Evolutionary conservation across 768 basidiomycete genomes (phyloP).

Genomic region (Pluteus cervinus): DNA sequence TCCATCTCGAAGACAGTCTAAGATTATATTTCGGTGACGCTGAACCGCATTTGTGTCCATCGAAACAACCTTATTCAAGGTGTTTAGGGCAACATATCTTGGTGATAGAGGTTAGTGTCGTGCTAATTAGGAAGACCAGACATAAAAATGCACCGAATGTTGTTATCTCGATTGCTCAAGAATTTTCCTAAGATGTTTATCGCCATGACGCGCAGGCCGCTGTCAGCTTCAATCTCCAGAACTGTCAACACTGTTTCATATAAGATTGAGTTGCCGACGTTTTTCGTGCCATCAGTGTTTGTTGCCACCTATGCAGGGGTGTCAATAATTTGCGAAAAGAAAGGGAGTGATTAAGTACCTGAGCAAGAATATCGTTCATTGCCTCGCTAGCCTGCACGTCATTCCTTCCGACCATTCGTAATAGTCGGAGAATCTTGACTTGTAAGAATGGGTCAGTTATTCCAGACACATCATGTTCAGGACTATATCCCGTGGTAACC

Average conservation of each 20-base stretch:
- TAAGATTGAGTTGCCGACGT: conserved; percentile 95
- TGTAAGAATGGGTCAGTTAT: conserved; percentile 97
- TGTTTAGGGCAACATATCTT: conserved; percentile 97
- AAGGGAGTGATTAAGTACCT: conserved; percentile 38
- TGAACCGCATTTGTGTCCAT: conserved; percentile 99
- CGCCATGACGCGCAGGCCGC: conserved; percentile 94
- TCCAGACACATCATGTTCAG: conserved; percentile 98
- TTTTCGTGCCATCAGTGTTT: conserved; percentile 96
- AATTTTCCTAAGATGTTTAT: conserved; percentile 99
- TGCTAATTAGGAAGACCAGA: not conserved
- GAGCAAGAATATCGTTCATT: conserved; percentile 98
- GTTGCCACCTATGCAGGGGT: conserved; percentile 78
- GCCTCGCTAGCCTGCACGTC: conserved; percentile 85
- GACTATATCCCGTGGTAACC: conserved; percentile 94
- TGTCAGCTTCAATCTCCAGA: conserved; percentile 95
- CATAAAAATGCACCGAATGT: conserved; percentile 70
- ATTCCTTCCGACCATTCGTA: conserved; percentile 82
- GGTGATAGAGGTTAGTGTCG: conserved; percentile 1
- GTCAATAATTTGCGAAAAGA: not conserved
- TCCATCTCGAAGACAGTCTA: conserved; percentile 98
- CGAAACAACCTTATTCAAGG: conserved; percentile 94
- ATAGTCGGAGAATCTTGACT: conserved; percentile 84
- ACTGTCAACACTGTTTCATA: conserved; percentile 97
- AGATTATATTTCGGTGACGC: conserved; percentile 94
- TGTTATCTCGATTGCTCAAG: conserved; percentile 95